Percentiles rank a stretch among this genome's conserved stretches.
phyloP scores from a whole-genome alignment of 106 monocot species.

The Hemerocallis citrina region DNA sequence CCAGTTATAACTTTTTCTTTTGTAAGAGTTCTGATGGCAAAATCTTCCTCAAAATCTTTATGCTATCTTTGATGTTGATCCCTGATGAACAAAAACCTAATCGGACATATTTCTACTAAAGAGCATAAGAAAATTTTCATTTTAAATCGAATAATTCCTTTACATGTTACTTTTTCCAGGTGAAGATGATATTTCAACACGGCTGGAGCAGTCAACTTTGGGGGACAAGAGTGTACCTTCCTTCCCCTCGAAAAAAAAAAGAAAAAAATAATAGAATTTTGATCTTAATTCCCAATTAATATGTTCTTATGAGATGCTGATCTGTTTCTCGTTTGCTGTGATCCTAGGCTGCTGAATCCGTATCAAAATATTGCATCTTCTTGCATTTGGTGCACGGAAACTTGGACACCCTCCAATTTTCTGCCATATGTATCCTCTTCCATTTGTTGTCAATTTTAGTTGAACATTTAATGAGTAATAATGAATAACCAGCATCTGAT shows the following conservation, averaged over 20 bases:
- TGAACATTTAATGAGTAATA: too few species aligned
- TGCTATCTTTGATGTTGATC: too few species aligned
- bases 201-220: slow-evolving; percentile 57
- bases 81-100: too few species aligned
- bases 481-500: too few species aligned
- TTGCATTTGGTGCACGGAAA: slow-evolving; percentile 68
- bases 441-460: background rate
- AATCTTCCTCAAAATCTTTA: too few species aligned
- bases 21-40: too few species aligned
- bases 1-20: too few species aligned
- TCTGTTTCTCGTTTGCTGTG: background rate
- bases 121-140: background rate
- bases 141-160: background rate
- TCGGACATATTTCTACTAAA: too few species aligned
- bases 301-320: background rate
- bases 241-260: too few species aligned
- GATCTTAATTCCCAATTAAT: too few species aligned
- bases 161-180: slow-evolving; percentile 34
- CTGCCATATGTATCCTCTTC: slow-evolving; percentile 76
- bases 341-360: slow-evolving; percentile 49
- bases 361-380: slow-evolving; percentile 68
- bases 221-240: slow-evolving; percentile 44
- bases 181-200: slow-evolving; percentile 59
- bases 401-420: slow-evolving; percentile 69
- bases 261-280: too few species aligned